A percentile compares a stretch with the other conserved stretches of the same genome.
These are phyloP conservation scores for Tuber umbilicatum DNA, from an alignment of 495 filamentous ascomycete genomes.

Conservation along the genomic window DNA sequence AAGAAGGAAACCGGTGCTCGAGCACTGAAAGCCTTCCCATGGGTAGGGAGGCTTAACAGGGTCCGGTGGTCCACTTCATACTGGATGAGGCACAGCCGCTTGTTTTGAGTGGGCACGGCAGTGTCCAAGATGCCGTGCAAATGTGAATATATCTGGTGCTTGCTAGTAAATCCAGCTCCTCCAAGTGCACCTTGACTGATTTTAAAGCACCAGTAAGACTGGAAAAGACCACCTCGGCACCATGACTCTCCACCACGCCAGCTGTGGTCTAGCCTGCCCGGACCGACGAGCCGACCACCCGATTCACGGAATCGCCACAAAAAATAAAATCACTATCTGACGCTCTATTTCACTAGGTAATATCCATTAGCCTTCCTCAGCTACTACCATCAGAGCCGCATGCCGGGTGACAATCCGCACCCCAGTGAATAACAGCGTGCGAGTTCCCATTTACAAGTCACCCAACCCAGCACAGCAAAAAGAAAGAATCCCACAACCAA, in stretches of 20 bases:
- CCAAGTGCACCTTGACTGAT: background rate
- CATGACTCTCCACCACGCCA: background rate
- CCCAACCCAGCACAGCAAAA: background rate
- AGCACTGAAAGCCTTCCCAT: background rate
- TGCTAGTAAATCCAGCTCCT: background rate
- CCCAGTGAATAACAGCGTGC: background rate
- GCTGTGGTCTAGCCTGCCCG: background rate
- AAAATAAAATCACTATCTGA: background rate
- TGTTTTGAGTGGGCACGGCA: background rate
- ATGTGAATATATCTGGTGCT: background rate
- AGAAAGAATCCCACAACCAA: background rate
- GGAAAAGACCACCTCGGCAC: background rate
- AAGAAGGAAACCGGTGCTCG: background rate
- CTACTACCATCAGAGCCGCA: background rate
- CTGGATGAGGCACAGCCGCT: background rate
- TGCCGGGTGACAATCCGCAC: background rate
- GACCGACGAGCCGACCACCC: background rate
- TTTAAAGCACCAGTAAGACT: background rate
- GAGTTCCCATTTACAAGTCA: constrained; percentile 1
- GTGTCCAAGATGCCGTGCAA: background rate
- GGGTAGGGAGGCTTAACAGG: background rate
- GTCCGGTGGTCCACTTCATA: background rate
- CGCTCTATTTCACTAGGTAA: background rate
- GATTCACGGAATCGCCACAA: background rate
- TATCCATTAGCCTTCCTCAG: background rate